Base-by-base conservation (phyloP, 2,329 filamentous ascomycete genomes). In the Lecanicillium sp. region DNA sequence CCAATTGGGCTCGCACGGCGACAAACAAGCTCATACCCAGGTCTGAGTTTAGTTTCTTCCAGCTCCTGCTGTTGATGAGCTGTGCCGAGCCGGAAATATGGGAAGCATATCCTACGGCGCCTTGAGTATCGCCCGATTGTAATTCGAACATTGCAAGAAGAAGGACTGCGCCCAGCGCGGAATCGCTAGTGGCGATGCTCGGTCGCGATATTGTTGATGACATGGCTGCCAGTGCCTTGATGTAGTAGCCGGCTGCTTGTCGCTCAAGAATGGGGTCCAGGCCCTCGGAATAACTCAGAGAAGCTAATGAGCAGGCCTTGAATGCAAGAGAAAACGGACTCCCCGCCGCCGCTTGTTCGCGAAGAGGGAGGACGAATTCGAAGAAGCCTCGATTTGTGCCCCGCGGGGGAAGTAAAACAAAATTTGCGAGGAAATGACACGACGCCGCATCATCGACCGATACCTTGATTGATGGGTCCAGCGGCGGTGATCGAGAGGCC, bases 51-150 rank as follows among this genome's bases (percentile, higher is more conserved):
- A 44, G 41, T 14, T 20, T 36, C 19, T 44, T 44, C 41, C 41
- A 44, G 32, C 41, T 44, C 27, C 41, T 44, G 30, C 41, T 44
- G 21, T 44, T 44, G 30, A 44, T 44, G 14, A 44, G 30, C 32
- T 44, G 41, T 32, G 36, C 36, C 15, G 41, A 44, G n/a, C 41
- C 41, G 2, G 41, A 24, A 26, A 32, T 19, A n/a, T 44, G 41
- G 10, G 32, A 33, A 11, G 6, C 32, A 29, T 32, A 44, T 24
- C 30, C 41, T 19, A 35, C 9, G 15, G 26, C 32, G 7, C 41
- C 41, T 4, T 9, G n/a, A 12, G n/a, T 32, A 15, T 21, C 36
- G 5, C 30, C 41, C 2, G 30, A 44, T 14, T 44, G 41, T 19
- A 44, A 35, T 26, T 44, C 41, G 6, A 35, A 44, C 11, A 44